These are phyloP conservation scores for Saturnispora kantuleensis DNA, from an alignment of 805 yeast genomes.

Conservation along the genomic window DNA sequence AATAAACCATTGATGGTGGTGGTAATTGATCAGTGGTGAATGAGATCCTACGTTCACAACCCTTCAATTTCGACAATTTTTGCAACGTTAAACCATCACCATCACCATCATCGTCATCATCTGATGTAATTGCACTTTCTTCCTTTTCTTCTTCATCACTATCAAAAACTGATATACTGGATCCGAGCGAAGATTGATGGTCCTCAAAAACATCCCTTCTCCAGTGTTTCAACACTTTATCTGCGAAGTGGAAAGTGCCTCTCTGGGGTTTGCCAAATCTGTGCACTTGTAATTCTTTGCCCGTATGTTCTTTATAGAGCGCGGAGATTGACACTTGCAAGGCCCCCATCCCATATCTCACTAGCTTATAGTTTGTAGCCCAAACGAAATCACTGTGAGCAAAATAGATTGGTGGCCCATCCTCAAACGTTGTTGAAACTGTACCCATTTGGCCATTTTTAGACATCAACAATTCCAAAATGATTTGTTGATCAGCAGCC, in stretches of 20 bases:
- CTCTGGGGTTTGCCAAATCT: conserved; percentile 86
- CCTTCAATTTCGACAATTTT: conserved; percentile 32
- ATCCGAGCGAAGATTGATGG: conserved; percentile 30
- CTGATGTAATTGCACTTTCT: conserved; percentile 16
- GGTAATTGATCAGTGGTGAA: conserved; percentile 41
- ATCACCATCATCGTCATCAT: conserved; percentile 28
- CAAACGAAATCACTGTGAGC: conserved; percentile 90
- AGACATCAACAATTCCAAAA: conserved; percentile 68
- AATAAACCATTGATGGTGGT: conserved; percentile 78
- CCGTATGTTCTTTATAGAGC: conserved; percentile 74
- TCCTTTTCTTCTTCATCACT: conserved; percentile 8
- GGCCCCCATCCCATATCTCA: conserved; percentile 93
- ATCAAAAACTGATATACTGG: conserved; percentile 4
- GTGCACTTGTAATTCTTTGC: conserved; percentile 66
- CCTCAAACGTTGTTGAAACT: conserved; percentile 53
- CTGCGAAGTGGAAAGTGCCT: conserved; percentile 78
- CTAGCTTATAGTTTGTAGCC: conserved; percentile 78
- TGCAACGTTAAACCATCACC: conserved; percentile 40
- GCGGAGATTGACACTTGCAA: conserved; percentile 83
- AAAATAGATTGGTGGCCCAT: conserved; percentile 76
- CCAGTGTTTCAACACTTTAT: conserved; percentile 68
- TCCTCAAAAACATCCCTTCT: conserved; percentile 68
- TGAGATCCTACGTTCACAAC: neutral
- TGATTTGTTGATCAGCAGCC: conserved; percentile 90
- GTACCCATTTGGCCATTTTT: conserved; percentile 83